Conservation (phyloP, 768 basidiomycete species). For the Cubamyces lactineus region DNA sequence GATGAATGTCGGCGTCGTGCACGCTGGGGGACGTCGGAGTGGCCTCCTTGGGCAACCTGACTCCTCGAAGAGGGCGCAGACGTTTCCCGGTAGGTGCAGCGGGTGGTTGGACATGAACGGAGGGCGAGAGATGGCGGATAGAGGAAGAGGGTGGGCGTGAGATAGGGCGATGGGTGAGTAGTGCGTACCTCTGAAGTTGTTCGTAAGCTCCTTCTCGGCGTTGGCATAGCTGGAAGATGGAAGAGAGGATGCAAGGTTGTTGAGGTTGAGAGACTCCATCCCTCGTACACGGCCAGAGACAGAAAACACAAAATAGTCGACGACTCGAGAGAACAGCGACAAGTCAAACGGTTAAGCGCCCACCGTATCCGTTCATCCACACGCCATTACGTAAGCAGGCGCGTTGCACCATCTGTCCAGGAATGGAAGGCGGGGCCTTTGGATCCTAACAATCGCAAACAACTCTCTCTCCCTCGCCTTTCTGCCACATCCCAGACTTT, state of each 20-base stretch:
- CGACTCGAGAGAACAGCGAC: not conserved
- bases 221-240: constrained; percentile 70
- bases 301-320: not conserved
- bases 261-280: constrained; percentile 61
- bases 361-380: constrained; percentile 1
- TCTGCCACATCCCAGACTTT: not conserved
- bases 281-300: not conserved
- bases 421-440: constrained; percentile 15
- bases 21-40: not conserved
- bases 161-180: not conserved
- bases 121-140: constrained; percentile 24
- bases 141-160: constrained; percentile 17
- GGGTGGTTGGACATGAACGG: not conserved
- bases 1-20: not conserved
- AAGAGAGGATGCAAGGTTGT: constrained; percentile 76
- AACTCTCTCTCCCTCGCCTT: not conserved
- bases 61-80: not conserved
- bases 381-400: constrained; percentile 11
- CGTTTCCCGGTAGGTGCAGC: too few relatives aligned
- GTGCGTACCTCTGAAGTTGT: constrained; percentile 75
- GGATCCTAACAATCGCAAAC: constrained; percentile 21
- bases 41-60: not conserved
- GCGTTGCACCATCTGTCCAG: not conserved
- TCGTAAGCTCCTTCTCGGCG: constrained; percentile 78
- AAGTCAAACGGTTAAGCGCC: constrained; percentile 14